Evolutionary conservation across 2,329 filamentous ascomycete species (phyloP), one percentile per base, ranked within the genome.

Genomic region (Trichophyton benhamiae): DNA sequence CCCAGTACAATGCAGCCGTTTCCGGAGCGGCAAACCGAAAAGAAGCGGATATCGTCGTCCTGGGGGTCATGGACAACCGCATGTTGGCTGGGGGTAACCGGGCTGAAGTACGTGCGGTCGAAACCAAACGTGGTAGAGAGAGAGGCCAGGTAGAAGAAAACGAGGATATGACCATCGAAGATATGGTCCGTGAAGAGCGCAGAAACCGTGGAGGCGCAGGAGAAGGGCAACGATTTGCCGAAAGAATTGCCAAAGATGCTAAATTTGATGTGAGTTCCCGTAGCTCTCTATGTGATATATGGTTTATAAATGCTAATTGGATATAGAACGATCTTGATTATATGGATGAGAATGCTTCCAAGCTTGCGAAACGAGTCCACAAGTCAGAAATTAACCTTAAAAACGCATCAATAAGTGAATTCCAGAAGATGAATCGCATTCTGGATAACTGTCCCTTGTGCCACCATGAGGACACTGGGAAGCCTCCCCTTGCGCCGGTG

Each of bases 101-200:
- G 52, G 82, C 81, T 58, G 94, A 97, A 74, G 88, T 92, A 61
- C 91, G 86, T 67, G 77, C 83, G 0, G 79, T 96, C 6, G 83
- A 87, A 27, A 95, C 84, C 62, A 94, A 88, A 70, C 84, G 91
- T 57, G 92, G 91, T 2, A 82, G 84, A 4, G 91, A 96, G 73
- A 85, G 91, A 60, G 94, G 92, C 0, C 81, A 85, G 6, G 88
- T 99, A 4, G 84, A 89, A 67, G 90, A 94, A 66, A 97, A 97
- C 70, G 88, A 95, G 60, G 91, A 97, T 68, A 97, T 99, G 91
- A 87, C 80, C 33, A 88, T 99, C 63, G 91, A 95, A 60, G 94
- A 99, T 73, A 99, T 99, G 94, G 85, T 99, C 17, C 85, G 90
- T 30, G 91, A 97, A 74, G 94, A 99, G 75, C 85, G 89, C 41